Percentiles rank a stretch among this genome's conserved stretches.
Evolutionary conservation across 1,284 basidiomycete genomes (phyloP).

Genomic region (Neolentinus lepideus): DNA sequence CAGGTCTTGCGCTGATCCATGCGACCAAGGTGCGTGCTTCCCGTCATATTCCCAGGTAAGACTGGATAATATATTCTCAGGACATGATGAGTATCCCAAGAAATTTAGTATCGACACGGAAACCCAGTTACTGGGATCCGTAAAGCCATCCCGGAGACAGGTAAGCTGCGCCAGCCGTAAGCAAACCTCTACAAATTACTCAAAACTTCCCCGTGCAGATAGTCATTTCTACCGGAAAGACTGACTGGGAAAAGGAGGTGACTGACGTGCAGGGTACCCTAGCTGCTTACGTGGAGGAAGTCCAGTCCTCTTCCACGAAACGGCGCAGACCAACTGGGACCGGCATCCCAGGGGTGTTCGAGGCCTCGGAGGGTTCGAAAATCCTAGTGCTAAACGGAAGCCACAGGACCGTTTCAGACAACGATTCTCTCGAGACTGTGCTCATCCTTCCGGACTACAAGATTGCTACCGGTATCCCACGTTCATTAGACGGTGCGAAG

Average conservation of each 20-base stretch:
- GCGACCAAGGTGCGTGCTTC: not conserved
- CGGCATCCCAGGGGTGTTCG: slow-evolving; percentile 48
- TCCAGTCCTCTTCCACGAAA: slow-evolving; percentile 18
- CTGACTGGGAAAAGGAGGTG: slow-evolving; percentile 80
- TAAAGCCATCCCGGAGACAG: slow-evolving; percentile 78
- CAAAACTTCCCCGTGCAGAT: slow-evolving; percentile 35
- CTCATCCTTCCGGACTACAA: slow-evolving; percentile 90
- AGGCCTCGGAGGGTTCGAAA: slow-evolving; percentile 41
- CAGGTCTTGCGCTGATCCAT: slow-evolving; percentile 2
- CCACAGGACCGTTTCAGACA: slow-evolving; percentile 56
- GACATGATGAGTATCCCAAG: slow-evolving; percentile 3
- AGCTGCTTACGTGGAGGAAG: slow-evolving; percentile 47
- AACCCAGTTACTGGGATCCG: slow-evolving; percentile 67
- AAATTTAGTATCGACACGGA: slow-evolving; percentile 4
- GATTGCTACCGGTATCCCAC: slow-evolving; percentile 63
- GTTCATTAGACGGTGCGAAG: slow-evolving; percentile 57
- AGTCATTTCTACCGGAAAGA: slow-evolving; percentile 83
- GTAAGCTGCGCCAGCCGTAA: slow-evolving; percentile 28
- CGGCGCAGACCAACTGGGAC: slow-evolving; percentile 13
- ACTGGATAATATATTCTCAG: not conserved
- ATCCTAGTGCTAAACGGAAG: slow-evolving; percentile 80
- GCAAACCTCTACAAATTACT: not conserved
- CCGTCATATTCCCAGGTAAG: not conserved
- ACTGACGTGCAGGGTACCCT: slow-evolving; percentile 62
- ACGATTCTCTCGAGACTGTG: slow-evolving; percentile 61